A percentile compares a stretch with the other conserved stretches of the same genome.
phyloP scores from a whole-genome alignment of 257 asterid species.

The Vinca minor region DNA sequence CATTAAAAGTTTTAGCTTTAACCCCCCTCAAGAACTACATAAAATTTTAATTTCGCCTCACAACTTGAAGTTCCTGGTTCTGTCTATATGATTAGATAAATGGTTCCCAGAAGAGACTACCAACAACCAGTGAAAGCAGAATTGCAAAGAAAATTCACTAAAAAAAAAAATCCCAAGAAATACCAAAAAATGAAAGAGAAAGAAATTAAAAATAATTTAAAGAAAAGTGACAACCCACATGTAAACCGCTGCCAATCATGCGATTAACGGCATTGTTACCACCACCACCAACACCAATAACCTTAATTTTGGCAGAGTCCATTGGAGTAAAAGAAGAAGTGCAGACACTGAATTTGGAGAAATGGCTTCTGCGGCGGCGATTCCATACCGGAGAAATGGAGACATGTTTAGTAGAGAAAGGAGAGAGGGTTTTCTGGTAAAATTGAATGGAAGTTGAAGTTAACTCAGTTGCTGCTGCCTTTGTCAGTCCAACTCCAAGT shows the following conservation, averaged over 20 bases:
- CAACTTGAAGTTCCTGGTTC: too few species aligned
- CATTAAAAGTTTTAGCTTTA: too few species aligned
- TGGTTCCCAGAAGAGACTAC: not conserved
- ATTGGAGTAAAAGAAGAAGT: constrained; percentile 46
- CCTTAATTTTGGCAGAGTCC: constrained; percentile 93
- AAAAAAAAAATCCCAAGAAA: not conserved
- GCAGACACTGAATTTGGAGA: constrained; percentile 30
- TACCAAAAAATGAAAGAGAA: not conserved
- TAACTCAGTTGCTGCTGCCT: constrained; percentile 48
- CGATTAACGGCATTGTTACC: constrained; percentile 98
- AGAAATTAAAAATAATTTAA: not conserved
- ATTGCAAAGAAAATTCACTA: not conserved
- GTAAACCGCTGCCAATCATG: constrained; percentile 93
- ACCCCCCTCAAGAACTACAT: too few species aligned
- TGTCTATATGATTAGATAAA: too few species aligned
- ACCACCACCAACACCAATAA: constrained; percentile 94
- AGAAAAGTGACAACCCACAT: constrained; percentile 31
- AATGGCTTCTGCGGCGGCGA: constrained; percentile 40
- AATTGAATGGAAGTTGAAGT: constrained; percentile 34
- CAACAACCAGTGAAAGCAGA: not conserved
- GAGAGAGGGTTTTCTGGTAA: constrained; percentile 14
- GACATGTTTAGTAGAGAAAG: constrained; percentile 30
- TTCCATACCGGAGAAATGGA: constrained; percentile 31
- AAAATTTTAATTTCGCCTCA: too few species aligned
- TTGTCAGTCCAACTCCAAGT: constrained; percentile 43